Base-by-base conservation (phyloP, 768 basidiomycete species). In the Tylopilus cervinicoccineus region DNA sequence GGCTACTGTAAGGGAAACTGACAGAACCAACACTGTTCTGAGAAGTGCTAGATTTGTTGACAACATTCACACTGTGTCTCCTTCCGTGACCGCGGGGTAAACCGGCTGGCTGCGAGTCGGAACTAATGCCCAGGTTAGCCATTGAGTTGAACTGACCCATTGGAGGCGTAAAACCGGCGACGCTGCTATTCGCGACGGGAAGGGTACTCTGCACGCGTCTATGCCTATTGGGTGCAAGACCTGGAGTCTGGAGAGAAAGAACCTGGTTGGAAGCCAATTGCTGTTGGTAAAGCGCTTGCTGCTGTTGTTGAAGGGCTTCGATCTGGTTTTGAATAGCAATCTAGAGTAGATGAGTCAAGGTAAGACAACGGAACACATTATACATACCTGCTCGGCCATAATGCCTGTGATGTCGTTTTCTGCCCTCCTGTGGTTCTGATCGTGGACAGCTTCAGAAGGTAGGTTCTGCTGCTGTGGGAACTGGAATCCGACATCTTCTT, bases 301-400 rank as follows among this genome's bases (percentile, higher is more conserved):
- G 92, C 53, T 95, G 92, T 44, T 92, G 88, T 59, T 93, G 88
- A 50, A 95, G 72, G 5, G 79, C 86, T 70, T 93, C 92, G 55
- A 94, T 93, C 68, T 95, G 91, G 58, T 67, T 90, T 69, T 94
- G 93, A 48, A 95, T 63, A 38, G 90, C 90, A 61, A 94, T 88
- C 88, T 91, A 61, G 36, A 50, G 31, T 32, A 46, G 42, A 55
- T 39, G n/a, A 38, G 50, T 47, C 29, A 47, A 54, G 37, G 34
- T 19, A 46, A 42, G 38, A 29, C 2, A 31, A 26, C 10, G 33
- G 31, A 43, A 48, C n/a, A 22, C n/a, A 39, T 10, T 11, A 6
- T 6, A 52, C 72, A 52, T 55, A 91, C 93, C 79, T 97, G 95
- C 68, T 97, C 93, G 6, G 92, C 92, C 91, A 97, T 93, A 48